Conservation (phyloP, 2,329 filamentous ascomycete species). For the Aspergillus viridinutans region DNA sequence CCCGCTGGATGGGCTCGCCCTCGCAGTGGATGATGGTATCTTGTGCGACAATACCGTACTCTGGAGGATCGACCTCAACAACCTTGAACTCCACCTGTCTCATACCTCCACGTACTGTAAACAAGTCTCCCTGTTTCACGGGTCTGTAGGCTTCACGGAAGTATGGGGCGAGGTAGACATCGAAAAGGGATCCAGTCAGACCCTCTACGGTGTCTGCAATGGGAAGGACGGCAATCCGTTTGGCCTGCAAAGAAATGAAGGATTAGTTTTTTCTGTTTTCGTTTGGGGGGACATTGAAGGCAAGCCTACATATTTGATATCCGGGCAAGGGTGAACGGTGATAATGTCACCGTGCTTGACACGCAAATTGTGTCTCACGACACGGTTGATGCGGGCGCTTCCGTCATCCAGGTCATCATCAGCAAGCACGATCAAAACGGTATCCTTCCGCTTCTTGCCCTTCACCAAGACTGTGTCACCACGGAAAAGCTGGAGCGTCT, state of each 20-base stretch:
- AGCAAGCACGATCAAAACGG: constrained; percentile 92
- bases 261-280: neutral
- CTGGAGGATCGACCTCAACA: constrained; percentile 94
- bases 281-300: neutral
- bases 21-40: constrained; percentile 99
- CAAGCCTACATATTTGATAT: constrained; percentile 97
- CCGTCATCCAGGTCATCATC: constrained; percentile 98
- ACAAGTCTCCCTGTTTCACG: constrained; percentile 93
- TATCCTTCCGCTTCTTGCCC: constrained; percentile 99
- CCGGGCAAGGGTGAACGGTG: constrained; percentile 93
- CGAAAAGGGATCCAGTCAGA: constrained; percentile 94
- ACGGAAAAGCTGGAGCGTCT: constrained; percentile 94
- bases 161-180: constrained; percentile 98
- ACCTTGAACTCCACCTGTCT: constrained; percentile 99
- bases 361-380: constrained; percentile 94
- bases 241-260: constrained; percentile 61
- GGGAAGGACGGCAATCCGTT: constrained; percentile 95
- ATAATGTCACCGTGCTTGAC: constrained; percentile 98
- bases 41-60: constrained; percentile 98
- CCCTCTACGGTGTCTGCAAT: constrained; percentile 98
- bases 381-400: constrained; percentile 94
- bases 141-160: constrained; percentile 99
- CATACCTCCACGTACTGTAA: constrained; percentile 97
- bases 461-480: constrained; percentile 97
- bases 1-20: constrained; percentile 92